Percentiles rank a stretch among this genome's conserved stretches.
These are phyloP conservation scores for Candida methanosorbosa DNA, from an alignment of 805 yeast species.

Conservation along the genomic window DNA sequence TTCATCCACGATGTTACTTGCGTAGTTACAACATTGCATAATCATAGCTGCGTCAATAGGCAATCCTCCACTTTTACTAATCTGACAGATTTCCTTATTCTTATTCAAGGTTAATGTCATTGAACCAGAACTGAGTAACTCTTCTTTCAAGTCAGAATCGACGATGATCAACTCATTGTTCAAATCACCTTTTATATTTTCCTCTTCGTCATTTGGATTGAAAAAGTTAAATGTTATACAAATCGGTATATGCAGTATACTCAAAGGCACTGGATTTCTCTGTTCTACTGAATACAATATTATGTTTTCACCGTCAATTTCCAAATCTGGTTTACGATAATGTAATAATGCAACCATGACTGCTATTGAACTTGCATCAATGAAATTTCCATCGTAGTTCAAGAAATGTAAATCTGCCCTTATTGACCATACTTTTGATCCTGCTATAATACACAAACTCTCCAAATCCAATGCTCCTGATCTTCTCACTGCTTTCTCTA, in stretches of 20 bases:
- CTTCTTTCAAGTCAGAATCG: constrained; percentile 77
- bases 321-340: constrained; percentile 75
- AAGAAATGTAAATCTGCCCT: constrained; percentile 86
- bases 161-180: constrained; percentile 53
- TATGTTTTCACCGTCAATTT: constrained; percentile 57
- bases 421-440: constrained; percentile 83
- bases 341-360: constrained; percentile 82
- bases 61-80: constrained; percentile 84
- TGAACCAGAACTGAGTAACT: constrained; percentile 63
- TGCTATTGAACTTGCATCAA: constrained; percentile 85
- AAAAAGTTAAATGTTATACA: constrained; percentile 86
- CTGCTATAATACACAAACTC: constrained; percentile 83
- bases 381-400: constrained; percentile 87
- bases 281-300: constrained; percentile 66
- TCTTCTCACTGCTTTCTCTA: constrained; percentile 87
- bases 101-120: constrained; percentile 83
- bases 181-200: constrained; percentile 60
- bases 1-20: constrained; percentile 52
- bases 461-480: constrained; percentile 90
- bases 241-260: constrained; percentile 82
- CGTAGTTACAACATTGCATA: constrained; percentile 59
- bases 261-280: constrained; percentile 79
- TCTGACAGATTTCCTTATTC: constrained; percentile 85
- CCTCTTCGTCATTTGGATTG: constrained; percentile 57
- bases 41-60: constrained; percentile 67